Conservation (phyloP, 495 filamentous ascomycete species). For the Aspergillus ellipticus region DNA sequence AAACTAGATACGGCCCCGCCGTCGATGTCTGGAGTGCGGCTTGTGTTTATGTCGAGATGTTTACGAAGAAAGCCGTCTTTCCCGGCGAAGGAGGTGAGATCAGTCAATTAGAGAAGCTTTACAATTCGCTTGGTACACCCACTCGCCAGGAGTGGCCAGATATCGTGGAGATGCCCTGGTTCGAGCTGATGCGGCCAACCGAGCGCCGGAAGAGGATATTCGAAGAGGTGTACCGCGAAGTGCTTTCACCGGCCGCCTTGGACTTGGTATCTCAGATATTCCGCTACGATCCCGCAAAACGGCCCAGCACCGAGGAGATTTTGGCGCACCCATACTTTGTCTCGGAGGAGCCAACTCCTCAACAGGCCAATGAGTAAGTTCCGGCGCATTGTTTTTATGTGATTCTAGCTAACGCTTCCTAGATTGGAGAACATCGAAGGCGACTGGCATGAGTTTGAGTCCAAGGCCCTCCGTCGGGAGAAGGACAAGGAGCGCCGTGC, state of each 20-base stretch:
- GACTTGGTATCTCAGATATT: slow-evolving; percentile 81
- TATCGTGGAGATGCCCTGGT: slow-evolving; percentile 92
- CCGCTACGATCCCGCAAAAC: slow-evolving; percentile 77
- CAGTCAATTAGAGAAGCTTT: slow-evolving; percentile 93
- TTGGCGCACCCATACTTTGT: slow-evolving; percentile 88
- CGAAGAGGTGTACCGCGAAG: slow-evolving; percentile 71
- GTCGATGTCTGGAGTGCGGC: slow-evolving; percentile 98
- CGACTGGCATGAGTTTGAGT: slow-evolving; percentile 99
- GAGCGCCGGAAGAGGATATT: slow-evolving; percentile 76
- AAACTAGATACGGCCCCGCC: slow-evolving; percentile 89
- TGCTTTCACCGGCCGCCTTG: slow-evolving; percentile 71
- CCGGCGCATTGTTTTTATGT: neutral
- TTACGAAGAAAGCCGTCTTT: slow-evolving; percentile 91
- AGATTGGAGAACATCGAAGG: slow-evolving; percentile 82
- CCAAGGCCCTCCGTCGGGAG: slow-evolving; percentile 88
- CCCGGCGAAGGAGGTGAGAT: slow-evolving; percentile 93
- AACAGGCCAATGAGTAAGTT: slow-evolving; percentile 79
- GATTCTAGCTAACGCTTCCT: slow-evolving; percentile 15
- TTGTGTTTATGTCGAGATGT: slow-evolving; percentile 95
- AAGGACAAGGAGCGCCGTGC: slow-evolving; percentile 75
- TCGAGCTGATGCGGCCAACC: slow-evolving; percentile 76
- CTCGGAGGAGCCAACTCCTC: slow-evolving; percentile 72
- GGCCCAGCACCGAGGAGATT: slow-evolving; percentile 81
- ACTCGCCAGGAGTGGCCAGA: slow-evolving; percentile 80
- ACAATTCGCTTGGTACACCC: slow-evolving; percentile 87